phyloP scores from a whole-genome alignment of 495 filamentous ascomycete species.

The Aspergillus asperescens region DNA sequence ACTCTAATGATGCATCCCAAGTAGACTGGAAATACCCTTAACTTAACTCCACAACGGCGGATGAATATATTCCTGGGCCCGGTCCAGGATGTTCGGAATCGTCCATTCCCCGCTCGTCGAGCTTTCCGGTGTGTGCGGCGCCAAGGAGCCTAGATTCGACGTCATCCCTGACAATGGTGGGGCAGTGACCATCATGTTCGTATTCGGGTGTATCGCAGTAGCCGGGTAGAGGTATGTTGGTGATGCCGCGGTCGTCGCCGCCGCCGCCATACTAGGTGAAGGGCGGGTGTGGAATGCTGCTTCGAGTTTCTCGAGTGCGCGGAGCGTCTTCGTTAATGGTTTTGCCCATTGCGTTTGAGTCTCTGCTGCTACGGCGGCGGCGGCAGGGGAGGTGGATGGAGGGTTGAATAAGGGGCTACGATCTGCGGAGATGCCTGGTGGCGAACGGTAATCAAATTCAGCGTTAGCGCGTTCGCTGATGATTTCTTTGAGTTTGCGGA shows the following conservation, averaged over 20 bases:
- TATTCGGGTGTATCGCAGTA: background rate
- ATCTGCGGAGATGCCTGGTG: background rate
- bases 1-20: too few species aligned
- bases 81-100: slow-evolving; percentile 41
- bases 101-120: slow-evolving; percentile 46
- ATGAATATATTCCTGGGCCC: slow-evolving; percentile 46
- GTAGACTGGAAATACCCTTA: too few species aligned
- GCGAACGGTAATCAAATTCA: slow-evolving; percentile 27
- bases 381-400: slow-evolving; percentile 13
- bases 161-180: slow-evolving; percentile 25
- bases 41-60: slow-evolving; percentile 39
- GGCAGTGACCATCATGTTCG: slow-evolving; percentile 17
- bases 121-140: slow-evolving; percentile 45
- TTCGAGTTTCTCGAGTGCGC: slow-evolving; percentile 43
- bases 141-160: slow-evolving; percentile 35
- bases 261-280: slow-evolving; percentile 5
- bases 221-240: slow-evolving; percentile 19
- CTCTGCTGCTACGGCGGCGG: slow-evolving; percentile 25
- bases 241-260: slow-evolving; percentile 8
- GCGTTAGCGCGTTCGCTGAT: slow-evolving; percentile 40
- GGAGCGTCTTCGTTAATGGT: slow-evolving; percentile 42
- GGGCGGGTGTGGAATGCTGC: slow-evolving; percentile 31
- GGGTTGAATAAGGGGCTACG: slow-evolving; percentile 23
- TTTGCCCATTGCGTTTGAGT: slow-evolving; percentile 46
- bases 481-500: slow-evolving; percentile 39